Evolutionary conservation across 1,284 basidiomycete genomes (phyloP).

Genomic region (Rhodotorula sp.): DNA sequence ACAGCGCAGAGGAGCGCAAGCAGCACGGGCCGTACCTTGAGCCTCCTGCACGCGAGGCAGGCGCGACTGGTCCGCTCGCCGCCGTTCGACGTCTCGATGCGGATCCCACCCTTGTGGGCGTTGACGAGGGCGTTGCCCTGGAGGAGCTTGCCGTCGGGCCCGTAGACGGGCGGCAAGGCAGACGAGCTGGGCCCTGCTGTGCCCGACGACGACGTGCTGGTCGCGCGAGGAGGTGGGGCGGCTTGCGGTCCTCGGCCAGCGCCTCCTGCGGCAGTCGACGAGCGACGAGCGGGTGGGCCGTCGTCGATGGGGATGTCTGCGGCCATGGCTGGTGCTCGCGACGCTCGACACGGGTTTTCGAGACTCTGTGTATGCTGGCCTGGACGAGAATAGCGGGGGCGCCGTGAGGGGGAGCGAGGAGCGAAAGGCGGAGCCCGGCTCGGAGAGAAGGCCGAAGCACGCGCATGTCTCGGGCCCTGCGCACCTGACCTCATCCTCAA

Average conservation of each 20-base stretch:
- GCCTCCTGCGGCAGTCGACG: not conserved
- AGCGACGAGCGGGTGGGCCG: not conserved
- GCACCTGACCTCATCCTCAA: too few relatives aligned
- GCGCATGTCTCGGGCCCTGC: not conserved
- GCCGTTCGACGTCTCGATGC: conserved; percentile 24
- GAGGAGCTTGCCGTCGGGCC: conserved; percentile 17
- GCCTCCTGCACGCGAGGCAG: conserved; percentile 34
- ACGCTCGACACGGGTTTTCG: not conserved
- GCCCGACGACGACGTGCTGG: too few relatives aligned
- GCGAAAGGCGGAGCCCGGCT: not conserved
- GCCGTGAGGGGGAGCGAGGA: not conserved
- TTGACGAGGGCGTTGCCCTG: conserved; percentile 21
- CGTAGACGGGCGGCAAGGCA: not conserved
- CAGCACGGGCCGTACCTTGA: conserved; percentile 22
- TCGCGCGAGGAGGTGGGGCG: not conserved
- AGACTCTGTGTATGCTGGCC: not conserved
- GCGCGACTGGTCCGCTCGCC: conserved; percentile 28
- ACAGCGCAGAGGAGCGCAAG: not conserved
- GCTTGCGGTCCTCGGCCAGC: not conserved
- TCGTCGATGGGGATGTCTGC: not conserved
- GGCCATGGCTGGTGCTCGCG: not conserved
- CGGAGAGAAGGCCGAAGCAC: not conserved
- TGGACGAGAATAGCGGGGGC: not conserved
- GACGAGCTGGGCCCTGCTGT: not conserved
- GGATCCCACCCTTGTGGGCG: conserved; percentile 18